Evolutionary conservation across 2,329 filamentous ascomycete genomes (phyloP).

Genomic region (Aureobasidium uvarum): DNA sequence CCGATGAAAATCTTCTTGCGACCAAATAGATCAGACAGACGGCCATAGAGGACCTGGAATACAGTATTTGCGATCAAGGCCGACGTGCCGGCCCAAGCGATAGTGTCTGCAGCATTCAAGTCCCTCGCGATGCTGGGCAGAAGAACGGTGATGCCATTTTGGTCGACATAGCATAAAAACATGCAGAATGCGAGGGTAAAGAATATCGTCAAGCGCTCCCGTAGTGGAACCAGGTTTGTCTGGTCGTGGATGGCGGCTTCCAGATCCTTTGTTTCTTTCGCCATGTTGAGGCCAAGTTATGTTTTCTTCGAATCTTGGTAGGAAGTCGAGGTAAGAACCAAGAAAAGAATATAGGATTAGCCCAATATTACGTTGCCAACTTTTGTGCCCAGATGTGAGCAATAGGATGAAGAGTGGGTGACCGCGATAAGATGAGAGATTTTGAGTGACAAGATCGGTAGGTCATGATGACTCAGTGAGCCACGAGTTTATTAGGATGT

Average conservation of each 20-base stretch:
- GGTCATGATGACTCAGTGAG: neutral
- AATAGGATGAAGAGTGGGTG: neutral
- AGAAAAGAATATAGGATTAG: neutral
- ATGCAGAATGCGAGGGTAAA: conserved; percentile 53
- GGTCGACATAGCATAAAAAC: conserved; percentile 57
- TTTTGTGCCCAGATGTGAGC: neutral
- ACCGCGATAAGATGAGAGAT: neutral
- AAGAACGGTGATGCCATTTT: conserved; percentile 54
- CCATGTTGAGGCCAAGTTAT: neutral
- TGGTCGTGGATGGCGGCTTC: conserved; percentile 55
- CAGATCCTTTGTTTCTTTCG: conserved; percentile 23
- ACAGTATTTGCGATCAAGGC: conserved; percentile 58
- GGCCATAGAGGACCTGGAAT: conserved; percentile 64
- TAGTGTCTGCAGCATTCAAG: conserved; percentile 48
- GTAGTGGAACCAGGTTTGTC: conserved; percentile 56
- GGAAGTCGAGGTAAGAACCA: neutral
- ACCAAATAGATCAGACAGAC: conserved; percentile 38
- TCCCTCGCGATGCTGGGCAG: conserved; percentile 41
- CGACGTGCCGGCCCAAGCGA: conserved; percentile 57
- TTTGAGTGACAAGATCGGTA: neutral
- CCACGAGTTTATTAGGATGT: no score
- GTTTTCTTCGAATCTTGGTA: no score
- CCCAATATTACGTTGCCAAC: neutral
- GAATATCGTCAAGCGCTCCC: conserved; percentile 54
- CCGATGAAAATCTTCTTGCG: conserved; percentile 59